Percentiles rank a stretch among this genome's conserved stretches.
Conservation (phyloP, 306 rosid genomes). For the Clitoria ternatea region DNA sequence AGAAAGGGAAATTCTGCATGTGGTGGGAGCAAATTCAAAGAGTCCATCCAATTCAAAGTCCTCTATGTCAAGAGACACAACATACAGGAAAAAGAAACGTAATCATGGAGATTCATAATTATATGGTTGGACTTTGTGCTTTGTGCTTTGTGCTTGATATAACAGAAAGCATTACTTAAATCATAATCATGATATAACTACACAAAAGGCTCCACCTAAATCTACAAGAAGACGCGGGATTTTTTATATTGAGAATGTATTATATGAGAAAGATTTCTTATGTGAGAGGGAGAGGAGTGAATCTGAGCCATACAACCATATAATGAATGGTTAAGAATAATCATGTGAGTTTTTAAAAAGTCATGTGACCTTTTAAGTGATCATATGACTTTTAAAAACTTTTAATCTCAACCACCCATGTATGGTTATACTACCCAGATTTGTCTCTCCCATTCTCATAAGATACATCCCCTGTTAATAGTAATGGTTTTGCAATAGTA, state of each 20-base stretch:
- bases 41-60: background rate
- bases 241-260: background rate
- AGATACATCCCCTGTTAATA: no score
- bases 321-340: no score
- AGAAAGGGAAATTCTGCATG: background rate
- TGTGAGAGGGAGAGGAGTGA: no score
- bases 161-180: background rate
- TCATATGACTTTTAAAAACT: no score
- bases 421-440: no score
- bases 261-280: no score
- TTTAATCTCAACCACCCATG: no score
- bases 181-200: background rate
- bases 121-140: background rate
- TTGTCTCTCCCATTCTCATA: no score
- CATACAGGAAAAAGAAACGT: conserved; percentile 1
- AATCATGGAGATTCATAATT: background rate
- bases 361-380: no score
- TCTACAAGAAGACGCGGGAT: background rate
- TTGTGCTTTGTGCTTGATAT: background rate
- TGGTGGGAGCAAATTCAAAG: background rate
- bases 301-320: no score
- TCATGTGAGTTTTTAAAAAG: no score
- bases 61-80: background rate
- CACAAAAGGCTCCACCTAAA: background rate
- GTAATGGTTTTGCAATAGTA: no score